These are phyloP conservation scores for Coemansia sp. DNA, from an alignment of 371 early-diverging fungal species.

Conservation along the genomic window DNA sequence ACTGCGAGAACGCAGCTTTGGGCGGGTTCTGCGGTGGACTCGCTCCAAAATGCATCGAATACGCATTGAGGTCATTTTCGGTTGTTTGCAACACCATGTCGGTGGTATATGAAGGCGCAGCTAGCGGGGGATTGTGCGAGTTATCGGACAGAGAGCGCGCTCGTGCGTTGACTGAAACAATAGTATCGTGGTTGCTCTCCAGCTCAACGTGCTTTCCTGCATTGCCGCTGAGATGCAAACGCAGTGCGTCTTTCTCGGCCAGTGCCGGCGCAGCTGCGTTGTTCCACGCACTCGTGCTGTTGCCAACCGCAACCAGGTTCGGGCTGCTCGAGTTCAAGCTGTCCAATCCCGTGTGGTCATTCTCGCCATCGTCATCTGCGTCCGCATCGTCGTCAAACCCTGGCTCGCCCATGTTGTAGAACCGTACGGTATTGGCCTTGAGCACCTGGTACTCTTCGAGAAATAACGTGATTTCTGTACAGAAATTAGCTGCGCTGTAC, in stretches of 20 bases:
- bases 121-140: not conserved
- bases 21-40: not conserved
- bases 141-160: constrained; percentile 18
- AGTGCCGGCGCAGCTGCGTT: not conserved
- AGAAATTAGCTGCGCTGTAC: constrained; percentile 52
- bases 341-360: constrained; percentile 6
- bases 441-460: constrained; percentile 54
- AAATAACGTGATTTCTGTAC: constrained; percentile 52
- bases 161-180: constrained; percentile 25
- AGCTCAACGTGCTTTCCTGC: constrained; percentile 25
- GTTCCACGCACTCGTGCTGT: constrained; percentile 22
- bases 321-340: constrained; percentile 17
- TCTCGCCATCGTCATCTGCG: constrained; percentile 5
- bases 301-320: constrained; percentile 18
- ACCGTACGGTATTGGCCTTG: constrained; percentile 49
- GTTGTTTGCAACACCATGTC: constrained; percentile 7
- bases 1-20: constrained; percentile 5
- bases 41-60: constrained; percentile 7
- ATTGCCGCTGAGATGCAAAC: constrained; percentile 33
- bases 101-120: constrained; percentile 9
- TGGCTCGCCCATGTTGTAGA: constrained; percentile 50
- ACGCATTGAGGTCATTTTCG: constrained; percentile 7
- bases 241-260: constrained; percentile 39
- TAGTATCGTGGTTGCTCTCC: constrained; percentile 47
- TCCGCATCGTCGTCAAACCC: constrained; percentile 40